Percentiles rank a stretch among this genome's conserved stretches.
These are phyloP conservation scores for cucumber (Cucumis sativus) DNA, from an alignment of 306 rosid species.

Conservation along the genomic window DNA sequence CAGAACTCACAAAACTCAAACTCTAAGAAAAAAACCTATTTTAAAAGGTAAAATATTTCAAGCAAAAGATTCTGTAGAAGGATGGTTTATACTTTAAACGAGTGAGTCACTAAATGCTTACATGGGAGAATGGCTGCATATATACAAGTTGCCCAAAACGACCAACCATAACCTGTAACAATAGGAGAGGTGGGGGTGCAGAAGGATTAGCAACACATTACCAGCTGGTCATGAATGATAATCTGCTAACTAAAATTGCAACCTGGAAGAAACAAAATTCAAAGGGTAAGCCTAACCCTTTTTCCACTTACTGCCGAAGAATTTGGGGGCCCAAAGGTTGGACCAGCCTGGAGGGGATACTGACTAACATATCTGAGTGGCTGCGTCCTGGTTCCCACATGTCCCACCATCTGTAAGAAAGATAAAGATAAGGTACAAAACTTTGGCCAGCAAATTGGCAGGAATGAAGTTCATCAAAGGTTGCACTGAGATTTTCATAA, in stretches of 20 bases:
- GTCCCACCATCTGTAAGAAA: conserved; percentile 51
- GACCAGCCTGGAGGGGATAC: conserved; percentile 57
- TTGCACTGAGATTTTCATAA: not conserved
- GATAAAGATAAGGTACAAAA: conserved; percentile 5
- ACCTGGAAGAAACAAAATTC: conserved; percentile 7
- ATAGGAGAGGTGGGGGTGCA: not conserved
- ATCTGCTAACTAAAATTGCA: not conserved
- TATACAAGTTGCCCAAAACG: conserved; percentile 67
- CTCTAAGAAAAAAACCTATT: not conserved
- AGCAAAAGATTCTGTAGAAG: not conserved
- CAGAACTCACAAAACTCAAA: not conserved
- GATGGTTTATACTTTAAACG: not conserved
- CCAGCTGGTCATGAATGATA: not conserved
- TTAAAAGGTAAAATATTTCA: not conserved
- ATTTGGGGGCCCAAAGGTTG: conserved; percentile 51
- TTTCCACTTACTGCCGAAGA: conserved; percentile 60
- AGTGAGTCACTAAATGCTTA: conserved; percentile 24
- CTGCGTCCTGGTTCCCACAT: conserved; percentile 49
- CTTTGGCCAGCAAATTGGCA: not conserved
- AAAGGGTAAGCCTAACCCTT: conserved; percentile 6
- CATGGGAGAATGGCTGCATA: conserved; percentile 71
- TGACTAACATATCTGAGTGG: conserved; percentile 51
- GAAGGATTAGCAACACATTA: not conserved
- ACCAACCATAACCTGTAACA: conserved; percentile 71
- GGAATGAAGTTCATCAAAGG: not conserved